These are phyloP conservation scores for Podospora pseudocomata DNA, from an alignment of 495 filamentous ascomycete genomes.

Conservation along the genomic window DNA sequence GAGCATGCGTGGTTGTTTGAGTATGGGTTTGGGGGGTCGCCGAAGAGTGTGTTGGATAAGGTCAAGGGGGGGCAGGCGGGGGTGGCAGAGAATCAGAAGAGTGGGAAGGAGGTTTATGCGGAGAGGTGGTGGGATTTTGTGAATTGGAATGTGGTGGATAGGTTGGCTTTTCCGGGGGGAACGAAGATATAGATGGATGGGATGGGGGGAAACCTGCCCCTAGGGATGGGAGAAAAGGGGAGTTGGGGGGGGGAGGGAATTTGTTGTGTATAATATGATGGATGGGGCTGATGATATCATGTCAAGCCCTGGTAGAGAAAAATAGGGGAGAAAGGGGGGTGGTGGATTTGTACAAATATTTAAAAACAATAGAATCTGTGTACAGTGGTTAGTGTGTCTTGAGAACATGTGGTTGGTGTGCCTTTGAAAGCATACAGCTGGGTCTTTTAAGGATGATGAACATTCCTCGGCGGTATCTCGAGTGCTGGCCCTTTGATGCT, in stretches of 20 bases:
- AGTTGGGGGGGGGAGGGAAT: no score
- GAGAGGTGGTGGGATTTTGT: constrained; percentile 82
- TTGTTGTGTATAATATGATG: background rate
- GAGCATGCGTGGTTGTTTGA: constrained; percentile 89
- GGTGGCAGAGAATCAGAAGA: constrained; percentile 18
- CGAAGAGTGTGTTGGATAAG: constrained; percentile 8
- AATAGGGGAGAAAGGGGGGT: background rate
- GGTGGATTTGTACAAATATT: constrained; percentile 13
- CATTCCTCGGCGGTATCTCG: no score
- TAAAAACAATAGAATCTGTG: constrained; percentile 8
- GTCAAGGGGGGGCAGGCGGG: no score
- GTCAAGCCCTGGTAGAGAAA: background rate
- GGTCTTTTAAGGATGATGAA: no score
- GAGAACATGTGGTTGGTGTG: no score
- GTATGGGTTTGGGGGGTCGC: constrained; percentile 56
- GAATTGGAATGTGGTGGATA: constrained; percentile 74
- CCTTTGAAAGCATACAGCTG: no score
- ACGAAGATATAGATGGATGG: constrained; percentile 5
- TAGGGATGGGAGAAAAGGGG: background rate
- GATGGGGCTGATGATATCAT: background rate
- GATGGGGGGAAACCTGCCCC: background rate
- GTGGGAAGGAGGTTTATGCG: constrained; percentile 72
- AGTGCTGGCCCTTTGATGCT: no score
- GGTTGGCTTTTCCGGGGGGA: constrained; percentile 21
- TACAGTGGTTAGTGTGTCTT: background rate